Evolutionary conservation across 2,329 filamentous ascomycete species (phyloP).

Genomic region (Cytospora mali): DNA sequence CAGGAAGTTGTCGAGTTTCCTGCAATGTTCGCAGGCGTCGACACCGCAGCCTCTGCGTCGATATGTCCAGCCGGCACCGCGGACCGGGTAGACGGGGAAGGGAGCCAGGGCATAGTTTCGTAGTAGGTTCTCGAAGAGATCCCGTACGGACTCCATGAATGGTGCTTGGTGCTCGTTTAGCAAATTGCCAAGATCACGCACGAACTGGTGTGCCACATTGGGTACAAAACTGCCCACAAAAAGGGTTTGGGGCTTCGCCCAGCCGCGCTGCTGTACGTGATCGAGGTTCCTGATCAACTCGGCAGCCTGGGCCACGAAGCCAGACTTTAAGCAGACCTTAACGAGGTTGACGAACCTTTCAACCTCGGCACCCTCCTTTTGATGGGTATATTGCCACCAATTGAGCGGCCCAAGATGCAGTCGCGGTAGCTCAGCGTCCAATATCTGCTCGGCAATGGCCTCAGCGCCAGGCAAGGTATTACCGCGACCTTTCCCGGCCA

Average conservation of each 20-base stretch:
- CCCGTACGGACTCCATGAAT: slow-evolving; percentile 2
- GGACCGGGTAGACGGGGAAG: neutral
- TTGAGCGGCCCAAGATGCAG: slow-evolving; percentile 2
- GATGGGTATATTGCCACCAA: neutral
- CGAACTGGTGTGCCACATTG: neutral
- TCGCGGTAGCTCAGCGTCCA: neutral
- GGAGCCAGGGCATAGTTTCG: slow-evolving; percentile 3
- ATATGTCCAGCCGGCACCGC: neutral
- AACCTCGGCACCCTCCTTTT: neutral
- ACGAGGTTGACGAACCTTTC: neutral
- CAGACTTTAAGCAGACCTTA: neutral
- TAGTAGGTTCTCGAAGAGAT: neutral
- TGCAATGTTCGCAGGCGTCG: neutral
- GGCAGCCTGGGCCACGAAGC: neutral
- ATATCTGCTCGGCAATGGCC: neutral
- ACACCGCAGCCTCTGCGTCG: neutral
- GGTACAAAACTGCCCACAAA: neutral
- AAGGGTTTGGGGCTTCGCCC: neutral
- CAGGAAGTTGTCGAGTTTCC: neutral
- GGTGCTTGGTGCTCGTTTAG: neutral
- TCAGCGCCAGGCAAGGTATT: neutral
- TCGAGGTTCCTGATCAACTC: neutral
- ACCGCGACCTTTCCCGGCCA: neutral
- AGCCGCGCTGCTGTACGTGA: neutral
- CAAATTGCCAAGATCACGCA: neutral